These are phyloP conservation scores for Multifurca ochricompacta DNA, from an alignment of 768 basidiomycete genomes.

Conservation along the genomic window DNA sequence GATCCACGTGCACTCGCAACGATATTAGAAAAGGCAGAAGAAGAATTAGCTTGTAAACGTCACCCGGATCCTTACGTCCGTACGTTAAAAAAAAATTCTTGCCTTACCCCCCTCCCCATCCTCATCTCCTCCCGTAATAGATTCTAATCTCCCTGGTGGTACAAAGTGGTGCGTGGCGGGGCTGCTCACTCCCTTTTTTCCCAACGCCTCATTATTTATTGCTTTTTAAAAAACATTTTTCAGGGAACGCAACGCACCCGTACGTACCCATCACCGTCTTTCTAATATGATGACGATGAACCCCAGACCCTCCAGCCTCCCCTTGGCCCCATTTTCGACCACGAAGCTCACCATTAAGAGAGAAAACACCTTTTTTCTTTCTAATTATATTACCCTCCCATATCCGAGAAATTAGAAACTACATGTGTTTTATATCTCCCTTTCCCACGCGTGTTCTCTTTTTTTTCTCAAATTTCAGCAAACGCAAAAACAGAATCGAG, in stretches of 20 bases:
- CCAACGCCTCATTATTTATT: background rate
- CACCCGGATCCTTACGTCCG: slow-evolving; percentile 93
- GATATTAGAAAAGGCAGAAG: slow-evolving; percentile 74
- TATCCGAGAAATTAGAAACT: background rate
- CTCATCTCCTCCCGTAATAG: slow-evolving; percentile 39
- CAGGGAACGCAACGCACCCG: slow-evolving; percentile 81
- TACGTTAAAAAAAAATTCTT: slow-evolving; percentile 27
- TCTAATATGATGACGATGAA: background rate
- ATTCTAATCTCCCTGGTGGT: slow-evolving; percentile 76
- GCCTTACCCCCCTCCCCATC: slow-evolving; percentile 5
- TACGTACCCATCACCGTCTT: slow-evolving; percentile 31
- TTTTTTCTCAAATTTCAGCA: too few species aligned
- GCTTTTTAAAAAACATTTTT: background rate
- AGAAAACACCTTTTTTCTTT: background rate
- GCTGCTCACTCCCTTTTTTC: too few species aligned
- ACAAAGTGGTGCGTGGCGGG: slow-evolving; percentile 85
- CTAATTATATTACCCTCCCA: background rate
- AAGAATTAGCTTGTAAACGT: slow-evolving; percentile 47
- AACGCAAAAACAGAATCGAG: too few species aligned
- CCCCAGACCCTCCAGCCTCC: slow-evolving; percentile 2
- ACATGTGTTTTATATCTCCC: too few species aligned
- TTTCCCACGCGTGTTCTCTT: too few species aligned
- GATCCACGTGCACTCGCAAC: slow-evolving; percentile 74
- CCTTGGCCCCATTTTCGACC: slow-evolving; percentile 21
- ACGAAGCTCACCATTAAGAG: slow-evolving; percentile 13